These are phyloP conservation scores for Xerocomus subilludens DNA, from an alignment of 1,284 basidiomycete genomes.

Conservation along the genomic window DNA sequence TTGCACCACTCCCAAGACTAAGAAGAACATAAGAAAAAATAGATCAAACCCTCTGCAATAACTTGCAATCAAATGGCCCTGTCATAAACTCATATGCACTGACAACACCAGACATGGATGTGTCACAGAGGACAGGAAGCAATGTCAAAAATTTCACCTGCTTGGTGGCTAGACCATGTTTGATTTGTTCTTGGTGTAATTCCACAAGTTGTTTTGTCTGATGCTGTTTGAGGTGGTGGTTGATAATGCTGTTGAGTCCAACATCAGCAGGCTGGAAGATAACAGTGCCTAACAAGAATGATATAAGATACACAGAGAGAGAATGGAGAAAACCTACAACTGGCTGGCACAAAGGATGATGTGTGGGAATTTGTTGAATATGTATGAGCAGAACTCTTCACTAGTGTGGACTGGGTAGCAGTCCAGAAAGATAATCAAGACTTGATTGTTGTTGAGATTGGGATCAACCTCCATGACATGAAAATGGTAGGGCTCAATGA, in stretches of 20 bases:
- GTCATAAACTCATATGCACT: constrained; percentile 41
- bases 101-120: constrained; percentile 36
- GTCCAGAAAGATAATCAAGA: constrained; percentile 6
- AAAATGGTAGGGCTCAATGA: constrained; percentile 36
- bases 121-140: constrained; percentile 11
- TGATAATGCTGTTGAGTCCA: constrained; percentile 37
- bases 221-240: too few species aligned
- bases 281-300: neutral
- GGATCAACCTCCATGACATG: constrained; percentile 17
- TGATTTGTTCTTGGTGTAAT: constrained; percentile 13
- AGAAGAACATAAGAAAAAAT: neutral
- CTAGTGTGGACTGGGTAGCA: neutral
- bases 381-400: constrained; percentile 14
- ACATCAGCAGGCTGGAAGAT: constrained; percentile 37
- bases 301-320: too few species aligned
- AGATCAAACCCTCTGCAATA: constrained; percentile 22
- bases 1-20: constrained; percentile 9
- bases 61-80: constrained; percentile 31
- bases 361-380: constrained; percentile 8
- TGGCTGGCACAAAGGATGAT: too few species aligned
- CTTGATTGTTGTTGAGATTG: constrained; percentile 15
- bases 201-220: constrained; percentile 31
- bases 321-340: constrained; percentile 8
- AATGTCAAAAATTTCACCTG: constrained; percentile 19
- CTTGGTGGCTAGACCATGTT: neutral